Base-by-base conservation (phyloP, 2,329 filamentous ascomycete genomes). In the Xylaria sp. region DNA sequence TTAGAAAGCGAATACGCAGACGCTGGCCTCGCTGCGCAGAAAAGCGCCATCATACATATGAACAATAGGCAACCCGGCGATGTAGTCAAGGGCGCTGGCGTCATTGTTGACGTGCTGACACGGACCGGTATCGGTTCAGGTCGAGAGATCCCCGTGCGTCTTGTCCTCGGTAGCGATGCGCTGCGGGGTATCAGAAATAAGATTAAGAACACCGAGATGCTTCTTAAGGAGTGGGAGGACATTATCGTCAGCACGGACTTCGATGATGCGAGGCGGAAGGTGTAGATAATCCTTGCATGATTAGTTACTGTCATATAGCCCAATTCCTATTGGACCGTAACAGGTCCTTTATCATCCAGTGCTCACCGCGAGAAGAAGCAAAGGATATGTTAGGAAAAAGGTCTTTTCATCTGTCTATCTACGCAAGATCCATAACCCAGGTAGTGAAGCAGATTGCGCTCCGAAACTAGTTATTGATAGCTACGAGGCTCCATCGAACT, bases 181-280 rank as follows among this genome's bases (percentile, higher is more conserved):
- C 25, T 52, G 31, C 19, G n/a, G 17, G 42, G 12, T 17, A 43
- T 53, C 35, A 35, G 19, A 35, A 45, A 53, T 17, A 62, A 58
- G 47, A 23, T 57, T 14, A 52, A 38, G 42, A 25, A 25, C 14
- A 58, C 40, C 7, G 45, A 57, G 17, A 25, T 33, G 35, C 31
- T 43, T 5, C 42, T 47, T 33, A 25, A n/a, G 35, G 33, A 54
- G 33, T 33, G 42, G 59, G 40, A 46, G 31, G 46, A 40, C 52
- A 38, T 40, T 3, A 57, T 57, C 37, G 28, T 51, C n/a, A 51
- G 45, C 14, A 57, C 52, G n/a, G 53, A 61, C 45, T 45, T n/a
- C 37, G 45, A 57, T 40, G 21, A 49, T 43, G 33, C 12, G 6
- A 23, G 21, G 31, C 11, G 31, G 35, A 14, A 50, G 21, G 15